Conservation (phyloP, 2,329 filamentous ascomycete species). For the Boeremia lycopersici region DNA sequence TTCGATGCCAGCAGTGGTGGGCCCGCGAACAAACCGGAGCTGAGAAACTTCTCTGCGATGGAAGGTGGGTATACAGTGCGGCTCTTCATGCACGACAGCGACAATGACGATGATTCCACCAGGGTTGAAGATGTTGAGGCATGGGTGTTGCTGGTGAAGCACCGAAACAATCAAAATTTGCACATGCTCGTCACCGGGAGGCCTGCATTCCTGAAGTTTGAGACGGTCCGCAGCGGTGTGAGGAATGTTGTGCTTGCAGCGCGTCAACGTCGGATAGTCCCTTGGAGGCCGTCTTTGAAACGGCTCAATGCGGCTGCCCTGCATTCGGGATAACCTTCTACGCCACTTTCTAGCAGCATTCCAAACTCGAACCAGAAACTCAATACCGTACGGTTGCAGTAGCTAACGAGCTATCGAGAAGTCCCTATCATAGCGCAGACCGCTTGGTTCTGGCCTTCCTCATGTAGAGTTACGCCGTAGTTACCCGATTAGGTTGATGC, state of each 20-base stretch:
- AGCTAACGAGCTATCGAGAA: conserved; percentile 3
- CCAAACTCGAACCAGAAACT: not conserved
- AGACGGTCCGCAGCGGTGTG: not conserved
- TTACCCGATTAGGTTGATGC: conserved; percentile 1
- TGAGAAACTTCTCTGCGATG: conserved; percentile 16
- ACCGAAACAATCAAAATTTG: conserved; percentile 9
- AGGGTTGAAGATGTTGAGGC: conserved; percentile 11
- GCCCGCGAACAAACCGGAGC: conserved; percentile 20
- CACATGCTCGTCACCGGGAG: conserved; percentile 6
- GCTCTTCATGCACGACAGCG: conserved; percentile 12
- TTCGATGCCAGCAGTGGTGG: conserved; percentile 5
- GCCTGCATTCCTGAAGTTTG: not conserved
- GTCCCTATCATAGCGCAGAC: conserved; percentile 5
- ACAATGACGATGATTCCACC: conserved; percentile 12
- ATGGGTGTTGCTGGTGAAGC: conserved; percentile 13
- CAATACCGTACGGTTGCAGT: conserved; percentile 4
- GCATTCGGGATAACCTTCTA: conserved; percentile 15
- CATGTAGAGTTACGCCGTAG: not conserved
- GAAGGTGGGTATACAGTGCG: conserved; percentile 11
- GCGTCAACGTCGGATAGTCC: not conserved
- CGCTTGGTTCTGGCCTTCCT: not conserved
- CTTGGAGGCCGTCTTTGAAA: not conserved
- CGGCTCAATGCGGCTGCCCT: conserved; percentile 9
- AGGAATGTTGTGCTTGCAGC: conserved; percentile 1
- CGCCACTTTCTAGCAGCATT: conserved; percentile 16